phyloP scores from a whole-genome alignment of 202 grass and related monocot species.

The Schoenoplectus tabernaemontani region DNA sequence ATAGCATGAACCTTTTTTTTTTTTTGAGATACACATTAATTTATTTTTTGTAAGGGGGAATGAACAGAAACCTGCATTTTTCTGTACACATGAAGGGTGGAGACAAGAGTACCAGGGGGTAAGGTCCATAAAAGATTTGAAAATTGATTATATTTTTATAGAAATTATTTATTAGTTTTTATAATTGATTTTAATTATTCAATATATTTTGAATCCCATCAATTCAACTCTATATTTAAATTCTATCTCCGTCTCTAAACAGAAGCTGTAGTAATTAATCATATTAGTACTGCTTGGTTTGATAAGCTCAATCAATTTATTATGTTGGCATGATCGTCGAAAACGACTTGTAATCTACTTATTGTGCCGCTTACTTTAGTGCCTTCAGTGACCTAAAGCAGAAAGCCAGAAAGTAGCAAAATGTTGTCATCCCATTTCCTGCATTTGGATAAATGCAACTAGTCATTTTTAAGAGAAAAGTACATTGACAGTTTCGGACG shows the following conservation, averaged over 20 bases:
- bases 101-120: no score
- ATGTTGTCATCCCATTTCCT: constrained; percentile 2
- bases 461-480: not conserved
- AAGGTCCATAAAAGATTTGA: no score
- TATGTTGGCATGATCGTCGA: not conserved
- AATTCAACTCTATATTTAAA: no score
- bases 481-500: not conserved
- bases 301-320: not conserved
- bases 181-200: no score
- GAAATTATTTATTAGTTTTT: no score
- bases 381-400: not conserved
- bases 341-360: not conserved
- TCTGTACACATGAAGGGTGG: no score
- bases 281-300: not conserved
- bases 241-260: no score
- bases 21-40: not conserved
- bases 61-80: no score
- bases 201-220: no score
- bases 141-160: no score
- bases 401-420: not conserved
- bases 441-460: not conserved
- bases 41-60: not conserved
- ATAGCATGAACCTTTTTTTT: not conserved
- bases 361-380: not conserved
- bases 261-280: no score